These are phyloP conservation scores for Pyricularia sp. DNA, from an alignment of 2,329 filamentous ascomycete genomes.

Conservation along the genomic window DNA sequence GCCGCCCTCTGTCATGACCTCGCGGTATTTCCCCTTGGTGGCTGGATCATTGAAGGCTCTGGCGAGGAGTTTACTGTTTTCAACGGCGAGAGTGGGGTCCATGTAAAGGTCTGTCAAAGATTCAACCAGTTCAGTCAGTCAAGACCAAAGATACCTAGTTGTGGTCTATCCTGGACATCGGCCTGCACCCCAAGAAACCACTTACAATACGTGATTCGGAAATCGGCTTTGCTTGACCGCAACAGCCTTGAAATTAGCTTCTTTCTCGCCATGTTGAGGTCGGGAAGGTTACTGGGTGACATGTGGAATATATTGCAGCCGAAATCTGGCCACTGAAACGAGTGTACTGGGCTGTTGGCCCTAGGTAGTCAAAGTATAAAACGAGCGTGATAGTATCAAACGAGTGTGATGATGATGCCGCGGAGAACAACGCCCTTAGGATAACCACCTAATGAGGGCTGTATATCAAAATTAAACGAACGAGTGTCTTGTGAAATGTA, in stretches of 20 bases:
- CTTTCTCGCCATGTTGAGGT: background rate
- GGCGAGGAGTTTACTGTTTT: slow-evolving; percentile 1
- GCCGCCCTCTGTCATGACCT: background rate
- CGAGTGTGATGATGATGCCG: background rate
- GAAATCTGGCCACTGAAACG: background rate
- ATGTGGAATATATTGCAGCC: background rate
- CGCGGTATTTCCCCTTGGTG: background rate
- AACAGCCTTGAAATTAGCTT: background rate
- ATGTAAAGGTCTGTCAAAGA: background rate
- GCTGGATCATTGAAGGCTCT: background rate
- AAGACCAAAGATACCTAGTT: background rate
- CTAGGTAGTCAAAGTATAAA: background rate
- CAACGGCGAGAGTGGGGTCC: background rate
- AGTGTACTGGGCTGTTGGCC: background rate
- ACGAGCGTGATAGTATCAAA: background rate
- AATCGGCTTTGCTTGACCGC: background rate
- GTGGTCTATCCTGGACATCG: background rate
- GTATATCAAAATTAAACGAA: background rate
- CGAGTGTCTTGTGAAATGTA: background rate
- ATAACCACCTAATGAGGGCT: background rate
- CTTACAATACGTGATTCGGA: background rate
- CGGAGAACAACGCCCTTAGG: background rate
- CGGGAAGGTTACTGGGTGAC: background rate
- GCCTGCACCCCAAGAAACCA: background rate
- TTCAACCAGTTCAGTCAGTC: background rate